These are phyloP conservation scores for Pezizomycotina sp. DNA, from an alignment of 2,329 filamentous ascomycete species.

Conservation along the genomic window DNA sequence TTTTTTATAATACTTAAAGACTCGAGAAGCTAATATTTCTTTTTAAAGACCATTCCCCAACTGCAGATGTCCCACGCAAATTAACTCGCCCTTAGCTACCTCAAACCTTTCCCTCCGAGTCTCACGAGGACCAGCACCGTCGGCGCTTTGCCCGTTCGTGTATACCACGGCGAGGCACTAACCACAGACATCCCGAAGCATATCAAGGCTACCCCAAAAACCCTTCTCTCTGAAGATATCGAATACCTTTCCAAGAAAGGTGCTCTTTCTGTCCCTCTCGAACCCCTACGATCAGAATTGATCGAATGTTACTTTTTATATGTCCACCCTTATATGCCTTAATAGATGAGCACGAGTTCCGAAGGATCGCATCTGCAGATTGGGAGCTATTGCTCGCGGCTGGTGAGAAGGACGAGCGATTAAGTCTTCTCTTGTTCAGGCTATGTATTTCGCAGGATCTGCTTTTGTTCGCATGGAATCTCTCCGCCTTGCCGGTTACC, in stretches of 20 bases:
- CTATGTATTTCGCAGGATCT: constrained; percentile 83
- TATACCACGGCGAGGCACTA: constrained; percentile 14
- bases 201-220: constrained; percentile 60
- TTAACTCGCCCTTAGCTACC: too few species aligned
- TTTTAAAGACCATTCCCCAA: too few species aligned
- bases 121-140: too few species aligned
- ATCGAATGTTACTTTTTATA: constrained; percentile 72
- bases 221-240: constrained; percentile 66
- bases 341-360: constrained; percentile 48
- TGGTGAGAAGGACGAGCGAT: constrained; percentile 42
- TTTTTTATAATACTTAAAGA: too few species aligned
- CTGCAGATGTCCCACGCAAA: too few species aligned
- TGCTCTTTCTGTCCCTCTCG: constrained; percentile 57
- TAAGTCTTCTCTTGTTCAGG: constrained; percentile 84
- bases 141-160: too few species aligned
- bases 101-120: too few species aligned
- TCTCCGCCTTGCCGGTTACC: constrained; percentile 60
- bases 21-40: too few species aligned
- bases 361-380: constrained; percentile 41
- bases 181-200: constrained; percentile 42
- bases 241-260: constrained; percentile 71
- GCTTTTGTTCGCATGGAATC: constrained; percentile 72
- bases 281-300: constrained; percentile 58
- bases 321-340: constrained; percentile 92
- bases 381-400: constrained; percentile 38